Conservation (phyloP, 2,329 filamentous ascomycete genomes). For the Talaromyces sp. region DNA sequence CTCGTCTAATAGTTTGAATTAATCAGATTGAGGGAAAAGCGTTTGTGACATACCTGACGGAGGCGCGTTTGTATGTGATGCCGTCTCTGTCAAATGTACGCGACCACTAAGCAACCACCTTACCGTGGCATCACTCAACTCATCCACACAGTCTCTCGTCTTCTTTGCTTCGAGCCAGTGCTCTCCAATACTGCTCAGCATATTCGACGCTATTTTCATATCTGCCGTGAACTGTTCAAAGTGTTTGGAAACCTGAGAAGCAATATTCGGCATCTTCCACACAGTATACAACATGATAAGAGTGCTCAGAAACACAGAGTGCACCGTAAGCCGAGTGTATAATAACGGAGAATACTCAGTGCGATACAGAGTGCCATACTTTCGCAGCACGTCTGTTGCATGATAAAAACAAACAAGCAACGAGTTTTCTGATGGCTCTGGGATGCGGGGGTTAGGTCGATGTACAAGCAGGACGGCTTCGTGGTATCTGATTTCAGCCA, state of each 20-base stretch:
- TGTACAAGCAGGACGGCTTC: slow-evolving; percentile 45
- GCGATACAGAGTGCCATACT: slow-evolving; percentile 41
- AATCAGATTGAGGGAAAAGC: background rate
- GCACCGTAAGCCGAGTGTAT: slow-evolving; percentile 46
- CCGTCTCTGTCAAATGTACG: background rate
- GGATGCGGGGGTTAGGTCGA: slow-evolving; percentile 48
- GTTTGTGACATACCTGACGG: background rate
- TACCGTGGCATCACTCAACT: slow-evolving; percentile 22
- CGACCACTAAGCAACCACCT: slow-evolving; percentile 14
- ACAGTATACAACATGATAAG: slow-evolving; percentile 49
- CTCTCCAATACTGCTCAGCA: slow-evolving; percentile 47
- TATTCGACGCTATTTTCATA: slow-evolving; percentile 38
- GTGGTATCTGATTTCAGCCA: slow-evolving; percentile 40
- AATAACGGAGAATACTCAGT: slow-evolving; percentile 34
- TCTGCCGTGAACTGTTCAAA: slow-evolving; percentile 38
- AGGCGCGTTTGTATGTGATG: background rate
- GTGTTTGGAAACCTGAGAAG: slow-evolving; percentile 24
- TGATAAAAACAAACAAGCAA: slow-evolving; percentile 41
- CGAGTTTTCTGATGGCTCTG: slow-evolving; percentile 38
- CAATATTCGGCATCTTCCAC: slow-evolving; percentile 40
- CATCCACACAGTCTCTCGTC: slow-evolving; percentile 25
- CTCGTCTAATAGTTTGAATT: background rate
- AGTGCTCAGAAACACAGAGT: slow-evolving; percentile 44
- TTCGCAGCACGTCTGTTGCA: slow-evolving; percentile 35
- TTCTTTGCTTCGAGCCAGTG: slow-evolving; percentile 45